Base-by-base conservation (phyloP, 106 monocot genomes). In the Allium fistulosum region DNA sequence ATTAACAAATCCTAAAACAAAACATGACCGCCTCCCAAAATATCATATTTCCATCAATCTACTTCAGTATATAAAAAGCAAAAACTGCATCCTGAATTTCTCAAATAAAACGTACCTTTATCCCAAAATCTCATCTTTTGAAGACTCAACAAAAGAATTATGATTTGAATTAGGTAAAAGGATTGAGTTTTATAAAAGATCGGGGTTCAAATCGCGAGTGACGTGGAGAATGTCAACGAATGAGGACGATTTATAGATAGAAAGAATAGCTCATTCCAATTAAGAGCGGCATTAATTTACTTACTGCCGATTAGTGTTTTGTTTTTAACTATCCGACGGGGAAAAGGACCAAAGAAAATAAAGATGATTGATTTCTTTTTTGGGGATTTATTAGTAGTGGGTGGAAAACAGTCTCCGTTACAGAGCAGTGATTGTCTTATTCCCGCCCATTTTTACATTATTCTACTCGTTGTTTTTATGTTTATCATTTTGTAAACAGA, bases 41-140 rank as follows among this genome's bases (percentile, higher is more conserved):
- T 5, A 2, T 37, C 37, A 5, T 37, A 37, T 37, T 37, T 37
- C 37, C 37, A 37, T 37, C 37, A 37, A 37, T 37, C 37, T 37
- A 37, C 0, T 37, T 37, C 2, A 37, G 37, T 37, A 37, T 1
- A 37, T 37, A 37, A 37, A 37, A 37, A 37, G 5, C 37, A 4
- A 37, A 37, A 37, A 37, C 0, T 37, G 37, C 37, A 37, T 37
- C 37, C 37, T 17, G 14, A 65, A 49, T 17, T 17, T 13, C 65
- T 17, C 1, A 17, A 49, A 48, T 17, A 49, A 65, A 65, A 49
- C 65, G 49, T 65, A 65, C 65, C 65, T 49, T 48, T 49, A 16
- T 65, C 65, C 65, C 48, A 65, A 65, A 65, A 65, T 65, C 65
- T 49, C 65, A 65, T 65, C 65, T 65, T 65, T 65, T 13, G 16